Evolutionary conservation across 2,329 filamentous ascomycete species (phyloP), one percentile per base, ranked within the genome.

Genomic region (Knufia petricola): DNA sequence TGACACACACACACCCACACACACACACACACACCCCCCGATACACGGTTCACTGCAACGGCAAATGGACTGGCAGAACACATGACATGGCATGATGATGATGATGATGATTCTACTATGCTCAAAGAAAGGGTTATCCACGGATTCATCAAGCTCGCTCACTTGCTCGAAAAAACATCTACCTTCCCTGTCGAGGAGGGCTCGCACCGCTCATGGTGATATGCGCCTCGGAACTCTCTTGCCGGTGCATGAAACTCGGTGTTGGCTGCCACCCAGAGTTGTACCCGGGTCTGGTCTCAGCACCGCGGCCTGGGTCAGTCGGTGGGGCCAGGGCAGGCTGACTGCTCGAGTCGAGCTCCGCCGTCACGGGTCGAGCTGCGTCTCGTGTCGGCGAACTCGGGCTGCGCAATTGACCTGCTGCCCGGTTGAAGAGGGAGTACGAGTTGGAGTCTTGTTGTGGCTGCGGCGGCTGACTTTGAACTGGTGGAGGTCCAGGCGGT

Each of bases 211-310:
- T 52, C 52, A 55, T 56, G 4, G 53, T 54, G 8, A 39, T 26
- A 52, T 54, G 47, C 20, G 55, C 51, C n/a, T 47, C 41, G n/a
- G 50, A 46, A 13, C 50, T 51, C n/a, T 54, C 57, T 40, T 56
- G 58, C 39, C 46, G 17, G 24, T 55, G 49, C 13, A 54, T 48
- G 41, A 53, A 57, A 23, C 51, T 59, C 20, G 53, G 51, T 4
- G 54, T 55, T 28, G 49, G 40, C 45, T 55, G 53, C 38, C 55
- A 56, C 2, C 46, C 50, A 28, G 53, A 30, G 37, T 50, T 49
- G 44, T 58, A 58, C 26, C 48, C 53, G 23, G 40, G 26, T 24
- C 44, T 24, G 15, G n/a, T 32, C n/a, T n/a, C 15, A 38, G n/a
- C 23, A 12, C 23, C 32, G 10, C 42, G 53, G 21, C 50, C 39